Percentiles rank a stretch among this genome's conserved stretches.
phyloP scores from a whole-genome alignment of 352 stramenopile species.

The Globisporangium carolinianum region DNA sequence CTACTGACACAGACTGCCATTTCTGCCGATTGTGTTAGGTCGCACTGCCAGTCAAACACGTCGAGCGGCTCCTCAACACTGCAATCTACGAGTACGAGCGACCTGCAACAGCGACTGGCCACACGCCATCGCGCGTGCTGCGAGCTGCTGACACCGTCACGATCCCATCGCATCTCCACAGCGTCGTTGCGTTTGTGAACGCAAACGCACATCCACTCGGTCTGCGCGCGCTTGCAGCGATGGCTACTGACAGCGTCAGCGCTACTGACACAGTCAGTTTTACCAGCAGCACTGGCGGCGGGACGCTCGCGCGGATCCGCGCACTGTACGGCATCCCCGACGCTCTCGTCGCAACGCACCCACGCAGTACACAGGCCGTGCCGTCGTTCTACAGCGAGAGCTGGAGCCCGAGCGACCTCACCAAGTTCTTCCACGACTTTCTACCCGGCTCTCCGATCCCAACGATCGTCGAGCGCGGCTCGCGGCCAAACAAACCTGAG shows the following conservation, averaged over 20 bases:
- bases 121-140: slow-evolving; percentile 24
- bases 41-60: slow-evolving; percentile 28
- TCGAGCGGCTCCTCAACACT: slow-evolving; percentile 43
- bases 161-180: slow-evolving; percentile 32
- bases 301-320: slow-evolving; percentile 42
- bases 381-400: slow-evolving; percentile 77
- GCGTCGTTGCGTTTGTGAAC: slow-evolving; percentile 55
- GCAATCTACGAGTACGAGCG: slow-evolving; percentile 40
- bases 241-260: slow-evolving; percentile 7
- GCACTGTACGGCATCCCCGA: slow-evolving; percentile 58
- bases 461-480: slow-evolving; percentile 45
- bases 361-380: slow-evolving; percentile 47
- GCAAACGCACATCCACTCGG: slow-evolving; percentile 59
- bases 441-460: slow-evolving; percentile 39
- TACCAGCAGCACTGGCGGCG: not conserved
- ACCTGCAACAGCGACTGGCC: not conserved
- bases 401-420: slow-evolving; percentile 48
- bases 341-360: slow-evolving; percentile 61
- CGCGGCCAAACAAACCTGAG: slow-evolving; percentile 32
- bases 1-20: not conserved
- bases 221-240: slow-evolving; percentile 35
- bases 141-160: slow-evolving; percentile 23
- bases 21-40: slow-evolving; percentile 9
- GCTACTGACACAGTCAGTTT: not conserved
- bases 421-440: slow-evolving; percentile 47